A percentile compares a stretch with the other conserved stretches of the same genome.
Evolutionary conservation across 441 rosid genomes (phyloP).

Genomic region (Erodium trifolium): DNA sequence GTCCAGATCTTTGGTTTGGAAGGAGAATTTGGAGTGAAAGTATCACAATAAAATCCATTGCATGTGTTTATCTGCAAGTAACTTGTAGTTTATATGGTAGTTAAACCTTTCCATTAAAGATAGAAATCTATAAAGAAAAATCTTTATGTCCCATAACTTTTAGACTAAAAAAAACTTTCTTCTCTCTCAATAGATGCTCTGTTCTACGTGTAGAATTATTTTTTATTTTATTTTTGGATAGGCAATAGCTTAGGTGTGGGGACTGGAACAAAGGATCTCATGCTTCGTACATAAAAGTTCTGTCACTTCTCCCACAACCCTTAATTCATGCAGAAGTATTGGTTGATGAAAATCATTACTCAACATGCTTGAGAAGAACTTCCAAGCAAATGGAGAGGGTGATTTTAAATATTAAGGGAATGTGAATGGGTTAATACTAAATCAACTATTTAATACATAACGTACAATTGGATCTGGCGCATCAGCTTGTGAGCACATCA

Average conservation of each 20-base stretch:
- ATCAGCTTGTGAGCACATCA: constrained; percentile 53
- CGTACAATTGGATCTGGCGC: constrained; percentile 66
- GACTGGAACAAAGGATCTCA: background rate
- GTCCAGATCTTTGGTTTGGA: constrained; percentile 69
- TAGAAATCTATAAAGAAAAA: background rate
- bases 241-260: background rate
- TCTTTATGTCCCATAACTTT: background rate
- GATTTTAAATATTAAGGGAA: constrained; percentile 1
- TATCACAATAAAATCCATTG: constrained; percentile 65
- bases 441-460: background rate
- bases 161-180: background rate
- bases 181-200: background rate
- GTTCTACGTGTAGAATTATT: background rate
- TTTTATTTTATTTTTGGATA: background rate
- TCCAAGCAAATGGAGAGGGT: background rate
- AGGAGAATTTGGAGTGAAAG: constrained; percentile 50
- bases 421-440: background rate
- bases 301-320: background rate
- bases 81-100: constrained; percentile 7
- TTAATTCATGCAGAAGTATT: background rate
- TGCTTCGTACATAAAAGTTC: background rate
- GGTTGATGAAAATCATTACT: constrained; percentile 1
- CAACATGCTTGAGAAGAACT: background rate
- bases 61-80: constrained; percentile 57
- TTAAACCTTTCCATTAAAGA: background rate